Evolutionary conservation across 495 filamentous ascomycete genomes (phyloP), one percentile per base, ranked within the genome.

Genomic region (Penicillium arizonense): DNA sequence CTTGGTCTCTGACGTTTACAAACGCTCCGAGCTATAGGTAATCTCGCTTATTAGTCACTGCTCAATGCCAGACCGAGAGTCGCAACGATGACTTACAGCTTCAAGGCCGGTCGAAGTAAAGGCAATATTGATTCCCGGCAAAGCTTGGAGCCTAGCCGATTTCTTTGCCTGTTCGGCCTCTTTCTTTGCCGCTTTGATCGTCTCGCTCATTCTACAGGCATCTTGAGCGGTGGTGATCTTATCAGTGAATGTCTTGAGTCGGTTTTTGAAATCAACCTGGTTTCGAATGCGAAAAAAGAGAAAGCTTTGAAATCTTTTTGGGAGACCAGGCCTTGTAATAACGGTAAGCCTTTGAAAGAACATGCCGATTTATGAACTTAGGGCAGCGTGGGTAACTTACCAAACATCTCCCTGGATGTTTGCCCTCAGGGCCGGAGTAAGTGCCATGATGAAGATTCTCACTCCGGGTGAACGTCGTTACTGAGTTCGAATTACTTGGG

Each of bases 321-420:
- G 58, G 6, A 61, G 41, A 38, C 58, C 48, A n/a, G 58, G 58
- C 51, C 50, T 54, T 13, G 7, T 6, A 2, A 36, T 14, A 9
- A 5, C n/a, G 7, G 12, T 47, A 5, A 53, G 51, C 36, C 11
- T 35, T 16, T 39, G 24, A 21, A 36, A 52, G 32, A 24, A 5
- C 21, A 42, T 42, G 10, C 13, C 1, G 23, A 5, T n/a, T 12
- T 13, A 26, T 30, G 23, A 13, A 33, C 4, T 16, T 2, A 16
- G 1, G 32, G 12, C 1, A 26, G 2, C 18, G n/a, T n/a, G 20
- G 18, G 11, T 12, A 28, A 36, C 52, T 21, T 21, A 55, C 52
- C 56, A 58, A 38, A 58, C 33, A 34, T 51, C 42, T 16, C 56
- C 56, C n/a, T 58, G 56, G 12, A 58, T 58, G 34, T 57, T 57